phyloP scores from a whole-genome alignment of 768 basidiomycete species.

The Pleurotus sapidus region DNA sequence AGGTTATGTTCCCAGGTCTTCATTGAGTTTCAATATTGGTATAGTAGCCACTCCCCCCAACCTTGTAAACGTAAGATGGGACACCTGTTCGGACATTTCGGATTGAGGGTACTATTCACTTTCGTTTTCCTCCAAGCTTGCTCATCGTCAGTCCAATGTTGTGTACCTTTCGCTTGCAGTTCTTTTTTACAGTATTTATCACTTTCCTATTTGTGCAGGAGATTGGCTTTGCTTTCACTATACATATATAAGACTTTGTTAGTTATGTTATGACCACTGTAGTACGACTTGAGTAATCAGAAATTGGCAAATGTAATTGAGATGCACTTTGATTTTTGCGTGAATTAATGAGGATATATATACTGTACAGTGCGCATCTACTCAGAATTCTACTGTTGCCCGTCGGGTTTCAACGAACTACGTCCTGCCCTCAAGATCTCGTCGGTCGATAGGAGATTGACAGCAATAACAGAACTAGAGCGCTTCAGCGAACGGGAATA shows the following conservation, averaged over 20 bases:
- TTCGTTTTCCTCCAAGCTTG: not conserved
- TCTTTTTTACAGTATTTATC: conserved; percentile 3
- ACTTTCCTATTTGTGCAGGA: conserved; percentile 5
- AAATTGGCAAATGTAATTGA: conserved; percentile 7
- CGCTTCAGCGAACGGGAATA: conserved; percentile 20
- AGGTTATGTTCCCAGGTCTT: conserved; percentile 21
- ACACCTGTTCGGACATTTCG: conserved; percentile 10
- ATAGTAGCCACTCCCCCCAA: conserved; percentile 42
- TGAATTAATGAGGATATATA: not conserved
- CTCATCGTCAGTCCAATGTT: not conserved
- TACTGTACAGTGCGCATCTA: conserved; percentile 4
- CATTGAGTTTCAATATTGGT: conserved; percentile 35
- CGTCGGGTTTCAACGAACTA: conserved; percentile 83
- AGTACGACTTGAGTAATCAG: not conserved
- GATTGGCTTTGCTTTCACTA: not conserved
- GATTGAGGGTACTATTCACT: not conserved
- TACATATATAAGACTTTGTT: not conserved
- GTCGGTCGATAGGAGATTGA: conserved; percentile 93
- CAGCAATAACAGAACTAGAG: conserved; percentile 84
- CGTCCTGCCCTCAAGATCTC: conserved; percentile 91
- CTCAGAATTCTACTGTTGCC: conserved; percentile 36
- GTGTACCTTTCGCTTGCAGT: not conserved
- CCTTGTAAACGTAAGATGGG: conserved; percentile 44
- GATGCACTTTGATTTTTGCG: conserved; percentile 4
- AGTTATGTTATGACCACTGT: conserved; percentile 2